A percentile compares a stretch with the other conserved stretches of the same genome.
Conservation (phyloP, 805 yeast species). For the Candida patagonica region DNA sequence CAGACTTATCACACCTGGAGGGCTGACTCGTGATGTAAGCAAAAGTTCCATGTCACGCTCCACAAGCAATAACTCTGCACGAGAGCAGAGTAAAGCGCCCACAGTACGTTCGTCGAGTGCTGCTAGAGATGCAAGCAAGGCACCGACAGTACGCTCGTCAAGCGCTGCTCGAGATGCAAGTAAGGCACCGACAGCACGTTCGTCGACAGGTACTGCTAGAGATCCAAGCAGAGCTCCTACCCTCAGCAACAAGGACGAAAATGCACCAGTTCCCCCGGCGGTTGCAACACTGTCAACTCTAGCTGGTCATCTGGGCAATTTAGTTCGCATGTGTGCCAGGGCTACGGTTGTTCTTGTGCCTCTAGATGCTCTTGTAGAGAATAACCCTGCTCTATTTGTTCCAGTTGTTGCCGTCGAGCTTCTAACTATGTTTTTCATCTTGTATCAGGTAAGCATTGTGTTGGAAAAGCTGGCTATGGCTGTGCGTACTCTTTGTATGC, state of each 20-base stretch:
- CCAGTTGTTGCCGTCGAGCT: slow-evolving; percentile 21
- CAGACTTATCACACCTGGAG: no score
- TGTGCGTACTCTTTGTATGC: slow-evolving; percentile 21
- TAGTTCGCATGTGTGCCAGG: slow-evolving; percentile 17
- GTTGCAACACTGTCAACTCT: slow-evolving; percentile 8
- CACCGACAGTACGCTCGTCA: no score
- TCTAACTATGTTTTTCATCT: slow-evolving; percentile 20
- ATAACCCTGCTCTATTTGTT: slow-evolving; percentile 17
- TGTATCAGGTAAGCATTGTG: slow-evolving; percentile 24
- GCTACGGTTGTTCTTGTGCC: slow-evolving; percentile 20
- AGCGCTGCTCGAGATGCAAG: not conserved
- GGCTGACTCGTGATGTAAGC: no score
- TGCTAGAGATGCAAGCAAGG: no score
- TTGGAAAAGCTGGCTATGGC: slow-evolving; percentile 21
- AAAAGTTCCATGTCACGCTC: no score
- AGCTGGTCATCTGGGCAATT: slow-evolving; percentile 13
- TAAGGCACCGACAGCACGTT: not conserved
- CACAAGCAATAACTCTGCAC: no score
- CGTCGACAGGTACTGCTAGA: not conserved
- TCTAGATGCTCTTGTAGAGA: slow-evolving; percentile 21
- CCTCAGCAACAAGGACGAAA: slow-evolving; percentile 3
- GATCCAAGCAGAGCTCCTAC: not conserved
- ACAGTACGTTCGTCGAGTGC: no score
- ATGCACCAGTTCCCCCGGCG: not conserved
- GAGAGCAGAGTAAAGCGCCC: no score